Evolutionary conservation across 2,329 filamentous ascomycete species (phyloP), one percentile per base, ranked within the genome.

Genomic region (Herpomyces periplanetae): DNA sequence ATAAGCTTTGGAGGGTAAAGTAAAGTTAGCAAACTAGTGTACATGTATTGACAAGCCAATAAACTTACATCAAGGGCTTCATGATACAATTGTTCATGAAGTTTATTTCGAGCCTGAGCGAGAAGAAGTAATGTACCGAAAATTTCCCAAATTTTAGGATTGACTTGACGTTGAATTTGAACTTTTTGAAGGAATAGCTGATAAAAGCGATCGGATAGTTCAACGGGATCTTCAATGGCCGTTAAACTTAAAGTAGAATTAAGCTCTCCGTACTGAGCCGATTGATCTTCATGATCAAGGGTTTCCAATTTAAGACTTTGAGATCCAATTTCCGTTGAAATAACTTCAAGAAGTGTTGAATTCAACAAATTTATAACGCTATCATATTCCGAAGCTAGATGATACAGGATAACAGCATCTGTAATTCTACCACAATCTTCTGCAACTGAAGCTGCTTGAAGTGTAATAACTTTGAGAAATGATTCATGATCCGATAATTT

Each of bases 381-480:
- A 35, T 96, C 71, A 35, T 85, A 91, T 36, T 96, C 73, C 31
- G 69, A 68, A 0, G 80, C 75, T 16, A 96, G 48, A 36, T 96
- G 75, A 37, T 85, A 91, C 19, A 96, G 48, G 19, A 96, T 49
- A 7, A 91, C 75, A 2, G 84, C 73, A 38, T 96, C 80, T 1
- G 75, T 84, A 2, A 63, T 71, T 19, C 84, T 56, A 15, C 80
- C 75, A 30, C 75, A 84, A 36, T 91, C 75, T 29, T 96, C 75
- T 3, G 80, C 80, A 31, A 73, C 68, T 26, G 63, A 61, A 15
- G 80, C 80, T 5, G 80, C 80, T 36, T 87, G 69, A 16, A 80
- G 48, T 2, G 75, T 91, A 30, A 96, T 75, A n/a, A 62, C 63
- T 31, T 60, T 62, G 36, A 96, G 52, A 35, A 88, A 80, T 27